Conservation (phyloP, 306 rosid genomes). For the Cyclanthera cordifolia region DNA sequence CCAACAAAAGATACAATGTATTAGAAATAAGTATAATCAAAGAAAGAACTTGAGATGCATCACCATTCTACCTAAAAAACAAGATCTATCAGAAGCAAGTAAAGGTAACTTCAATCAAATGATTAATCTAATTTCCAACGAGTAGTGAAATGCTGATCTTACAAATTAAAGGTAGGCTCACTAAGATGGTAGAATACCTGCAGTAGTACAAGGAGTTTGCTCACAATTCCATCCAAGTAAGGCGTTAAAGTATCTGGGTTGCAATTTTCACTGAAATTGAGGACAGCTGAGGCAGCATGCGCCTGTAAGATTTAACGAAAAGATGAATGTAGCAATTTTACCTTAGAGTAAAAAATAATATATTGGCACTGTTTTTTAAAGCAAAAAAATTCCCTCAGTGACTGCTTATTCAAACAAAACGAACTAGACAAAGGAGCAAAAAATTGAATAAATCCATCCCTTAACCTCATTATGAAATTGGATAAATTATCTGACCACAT, state of each 20-base stretch:
- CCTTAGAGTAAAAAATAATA: neutral
- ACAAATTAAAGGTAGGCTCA: neutral
- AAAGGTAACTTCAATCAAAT: neutral
- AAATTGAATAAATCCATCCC: neutral
- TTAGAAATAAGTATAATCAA: neutral
- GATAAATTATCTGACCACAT: neutral
- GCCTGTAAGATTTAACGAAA: conserved; percentile 37
- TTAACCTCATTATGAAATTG: neutral
- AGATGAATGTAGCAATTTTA: neutral
- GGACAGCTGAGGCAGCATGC: conserved; percentile 99
- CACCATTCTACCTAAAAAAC: conserved; percentile 1
- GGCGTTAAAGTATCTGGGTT: conserved; percentile 84
- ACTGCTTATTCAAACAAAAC: neutral
- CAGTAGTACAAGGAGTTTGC: conserved; percentile 86
- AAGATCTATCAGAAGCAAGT: neutral
- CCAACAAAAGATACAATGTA: neutral
- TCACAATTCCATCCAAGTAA: conserved; percentile 81
- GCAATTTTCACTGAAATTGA: conserved; percentile 97
- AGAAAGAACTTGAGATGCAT: neutral
- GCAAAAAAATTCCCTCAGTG: neutral
- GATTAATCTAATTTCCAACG: neutral
- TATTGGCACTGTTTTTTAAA: neutral
- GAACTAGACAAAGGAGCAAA: neutral
- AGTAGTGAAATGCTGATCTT: neutral
- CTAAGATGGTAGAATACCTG: conserved; percentile 41